Base-by-base conservation (phyloP, 2,329 filamentous ascomycete species). In the Phialophora macrospora region DNA sequence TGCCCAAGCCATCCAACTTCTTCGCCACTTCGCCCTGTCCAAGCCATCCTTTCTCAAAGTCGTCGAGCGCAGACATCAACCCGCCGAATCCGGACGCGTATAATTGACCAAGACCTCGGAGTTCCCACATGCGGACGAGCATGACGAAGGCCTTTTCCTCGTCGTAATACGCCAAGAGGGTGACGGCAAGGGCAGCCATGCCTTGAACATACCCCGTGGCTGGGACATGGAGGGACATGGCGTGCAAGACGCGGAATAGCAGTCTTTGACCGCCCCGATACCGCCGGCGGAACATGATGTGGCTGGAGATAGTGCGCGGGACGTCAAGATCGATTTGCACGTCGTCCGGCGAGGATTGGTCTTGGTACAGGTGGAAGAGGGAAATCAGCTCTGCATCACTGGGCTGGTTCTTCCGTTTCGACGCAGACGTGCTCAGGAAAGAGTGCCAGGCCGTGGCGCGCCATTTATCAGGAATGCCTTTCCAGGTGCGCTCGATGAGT, bases 311-410 rank as follows among this genome's bases (percentile, higher is more conserved):
- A 4, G 95, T 98, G 61, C 95, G 86, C 0, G 95, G 95, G 20
- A 99, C 95, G 76, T 99, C 95, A 51, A 98, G 87, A 77, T 99
- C 95, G 73, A 99, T 99, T 79, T 99, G 95, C 24, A 94, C 88
- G 77, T 99, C 95, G 75, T 99, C 95, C 0, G 92, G 88, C 2
- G 91, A 97, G 62, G 87, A 87, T 65, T 88, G 81, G 17, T 87
- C 82, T 74, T 96, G 89, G 30, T 96, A 84, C 51, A 87, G 85
- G 75, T 91, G 85, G 75, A 92, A 97, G 32, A 85, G 82, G 49
- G 84, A 82, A 46, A 92, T 87, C 55, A 98, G 84, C 63, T 91
- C 84, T 48, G 89, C 86, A 63, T 95, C 91, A 0, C 87, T 82
- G 3, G 86, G 85, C 58, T 85, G 87, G 64, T 86, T 83, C 58